phyloP scores from a whole-genome alignment of 495 filamentous ascomycete species.

The Penicillium dipodomyicola region DNA sequence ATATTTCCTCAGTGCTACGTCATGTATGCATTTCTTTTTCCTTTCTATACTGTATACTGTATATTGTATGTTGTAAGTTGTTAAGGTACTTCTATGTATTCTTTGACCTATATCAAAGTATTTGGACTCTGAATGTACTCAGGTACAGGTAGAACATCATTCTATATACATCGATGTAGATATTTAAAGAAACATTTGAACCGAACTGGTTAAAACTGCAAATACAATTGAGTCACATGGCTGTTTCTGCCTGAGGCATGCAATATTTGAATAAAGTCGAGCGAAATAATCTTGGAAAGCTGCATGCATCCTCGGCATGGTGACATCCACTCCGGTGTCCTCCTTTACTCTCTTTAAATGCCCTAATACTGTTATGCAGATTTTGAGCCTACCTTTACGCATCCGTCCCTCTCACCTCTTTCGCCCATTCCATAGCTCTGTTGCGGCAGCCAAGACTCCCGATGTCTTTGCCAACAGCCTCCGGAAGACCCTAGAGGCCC shows the following conservation, averaged over 20 bases:
- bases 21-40: constrained; percentile 4
- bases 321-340: constrained; percentile 7
- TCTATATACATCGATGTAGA: too few species aligned
- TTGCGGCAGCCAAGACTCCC: constrained; percentile 14
- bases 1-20: constrained; percentile 11
- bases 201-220: neutral
- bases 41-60: neutral
- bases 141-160: too few species aligned
- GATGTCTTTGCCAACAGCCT: constrained; percentile 39
- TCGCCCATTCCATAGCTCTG: constrained; percentile 19
- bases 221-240: constrained; percentile 7
- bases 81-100: too few species aligned
- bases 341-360: constrained; percentile 6
- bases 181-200: too few species aligned
- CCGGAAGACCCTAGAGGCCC: constrained; percentile 50
- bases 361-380: constrained; percentile 33
- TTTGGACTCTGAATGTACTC: too few species aligned
- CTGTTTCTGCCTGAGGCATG: constrained; percentile 7
- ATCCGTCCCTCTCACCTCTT: constrained; percentile 14
- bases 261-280: neutral
- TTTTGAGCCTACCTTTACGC: constrained; percentile 15
- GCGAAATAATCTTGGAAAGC: constrained; percentile 9
- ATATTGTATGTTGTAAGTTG: too few species aligned
- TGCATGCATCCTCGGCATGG: constrained; percentile 17
- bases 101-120: too few species aligned